phyloP scores from a whole-genome alignment of 352 stramenopile species.

The Globisporangium echinulatum region DNA sequence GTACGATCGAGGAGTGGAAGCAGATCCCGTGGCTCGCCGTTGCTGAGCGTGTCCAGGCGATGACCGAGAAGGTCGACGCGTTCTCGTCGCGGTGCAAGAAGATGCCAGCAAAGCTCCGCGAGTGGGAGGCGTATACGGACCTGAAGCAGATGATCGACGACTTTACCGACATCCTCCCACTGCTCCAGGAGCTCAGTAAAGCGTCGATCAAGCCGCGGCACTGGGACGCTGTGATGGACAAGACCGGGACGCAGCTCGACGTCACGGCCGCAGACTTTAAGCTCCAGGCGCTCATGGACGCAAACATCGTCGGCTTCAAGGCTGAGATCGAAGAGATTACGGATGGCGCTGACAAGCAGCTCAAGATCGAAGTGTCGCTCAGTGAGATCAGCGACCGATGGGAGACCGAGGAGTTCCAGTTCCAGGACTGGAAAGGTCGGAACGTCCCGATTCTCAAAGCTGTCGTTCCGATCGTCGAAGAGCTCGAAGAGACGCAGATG shows the following conservation, averaged over 20 bases:
- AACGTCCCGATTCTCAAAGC: slow-evolving; percentile 95
- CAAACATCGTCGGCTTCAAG: slow-evolving; percentile 87
- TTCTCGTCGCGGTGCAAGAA: slow-evolving; percentile 97
- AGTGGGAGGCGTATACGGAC: slow-evolving; percentile 97
- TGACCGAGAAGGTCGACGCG: slow-evolving; percentile 96
- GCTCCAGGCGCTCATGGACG: slow-evolving; percentile 92
- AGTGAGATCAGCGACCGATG: slow-evolving; percentile 92
- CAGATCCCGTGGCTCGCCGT: slow-evolving; percentile 94
- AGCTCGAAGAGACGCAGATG: slow-evolving; percentile 98
- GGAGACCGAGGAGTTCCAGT: slow-evolving; percentile 94
- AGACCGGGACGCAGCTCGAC: slow-evolving; percentile 91
- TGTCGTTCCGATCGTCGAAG: slow-evolving; percentile 94
- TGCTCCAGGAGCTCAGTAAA: slow-evolving; percentile 96
- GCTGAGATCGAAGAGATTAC: slow-evolving; percentile 98
- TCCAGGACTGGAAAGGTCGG: slow-evolving; percentile 91
- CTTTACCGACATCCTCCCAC: slow-evolving; percentile 94
- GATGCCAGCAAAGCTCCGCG: slow-evolving; percentile 92
- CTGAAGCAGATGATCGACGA: slow-evolving; percentile 97
- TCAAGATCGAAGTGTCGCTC: slow-evolving; percentile 96
- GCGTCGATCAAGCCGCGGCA: slow-evolving; percentile 94
- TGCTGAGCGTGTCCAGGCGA: slow-evolving; percentile 90
- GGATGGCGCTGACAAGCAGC: slow-evolving; percentile 96
- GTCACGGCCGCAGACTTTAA: slow-evolving; percentile 94
- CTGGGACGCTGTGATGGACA: slow-evolving; percentile 96
- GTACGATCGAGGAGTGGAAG: slow-evolving; percentile 97